Base-by-base conservation (phyloP, 2,329 filamentous ascomycete species). In the Thielaviopsis musarum region DNA sequence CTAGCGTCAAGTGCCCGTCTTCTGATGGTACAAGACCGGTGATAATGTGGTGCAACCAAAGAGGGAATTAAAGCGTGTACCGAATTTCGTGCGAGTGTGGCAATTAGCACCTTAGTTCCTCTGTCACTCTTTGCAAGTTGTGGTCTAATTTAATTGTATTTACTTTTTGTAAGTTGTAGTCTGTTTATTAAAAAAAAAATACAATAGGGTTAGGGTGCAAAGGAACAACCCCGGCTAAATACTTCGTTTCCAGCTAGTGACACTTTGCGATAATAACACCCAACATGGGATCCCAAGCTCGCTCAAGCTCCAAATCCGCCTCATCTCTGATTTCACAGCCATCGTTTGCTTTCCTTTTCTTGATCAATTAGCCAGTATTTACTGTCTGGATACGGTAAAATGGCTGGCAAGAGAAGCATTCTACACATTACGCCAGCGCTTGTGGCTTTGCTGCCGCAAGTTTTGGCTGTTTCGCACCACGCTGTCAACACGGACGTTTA, bases 401-500 rank as follows among this genome's bases (percentile, higher is more conserved):
- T 45, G 38, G 38, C 38, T n/a, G 38, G 38, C 12, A 45, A 45
- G 38, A 17, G 15, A 17, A 45, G 17, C 38, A 15, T 45, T 45
- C 17, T 17, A 17, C 17, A 15, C 13, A 45, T 45, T n/a, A 69
- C 71, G 60, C 60, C 79, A 58, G 64, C 73, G 15, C 65, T 80
- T 54, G 67, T 80, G 60, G 73, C 72, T 52, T 66, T 67, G 55
- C 65, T 74, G 64, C 75, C 72, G 69, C 71, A 79, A 30, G 72
- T 70, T 65, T 66, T 65, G 63, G 79, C 77, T n/a, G 41, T 22
- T 26, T 34, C 48, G 55, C 55, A 57, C 19, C 55, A 57, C 26
- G 51, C 60, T 22, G 52, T 95, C 60, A 84, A 93, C 67, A 88
- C 95, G 68, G 91, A 96, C 69, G 71, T 95, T 57, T 78, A 95